A percentile compares a stretch with the other conserved stretches of the same genome.
phyloP scores from a whole-genome alignment of 2,329 filamentous ascomycete genomes.

The Aureobasidium melanogenum region DNA sequence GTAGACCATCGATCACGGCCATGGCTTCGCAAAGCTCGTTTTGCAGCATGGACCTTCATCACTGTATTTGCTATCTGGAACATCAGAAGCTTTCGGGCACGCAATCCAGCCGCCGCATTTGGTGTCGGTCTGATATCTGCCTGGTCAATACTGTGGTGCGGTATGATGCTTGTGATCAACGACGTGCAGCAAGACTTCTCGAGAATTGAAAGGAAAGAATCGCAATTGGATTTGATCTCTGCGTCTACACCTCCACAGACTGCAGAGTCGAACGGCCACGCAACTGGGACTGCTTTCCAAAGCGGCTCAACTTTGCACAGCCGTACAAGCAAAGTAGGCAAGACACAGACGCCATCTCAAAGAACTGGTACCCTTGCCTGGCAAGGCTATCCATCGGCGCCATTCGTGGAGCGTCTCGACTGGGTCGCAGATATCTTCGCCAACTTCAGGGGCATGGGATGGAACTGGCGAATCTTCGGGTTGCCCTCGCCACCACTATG shows the following conservation, averaged over 20 bases:
- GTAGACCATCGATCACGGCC: constrained; percentile 38
- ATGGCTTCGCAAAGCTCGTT: constrained; percentile 33
- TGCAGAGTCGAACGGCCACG: constrained; percentile 2
- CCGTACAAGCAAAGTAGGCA: constrained; percentile 16
- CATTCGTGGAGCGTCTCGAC: constrained; percentile 45
- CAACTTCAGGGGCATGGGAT: constrained; percentile 51
- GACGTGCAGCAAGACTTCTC: constrained; percentile 48
- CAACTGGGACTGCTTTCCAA: not conserved
- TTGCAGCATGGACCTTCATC: constrained; percentile 37
- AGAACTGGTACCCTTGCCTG: constrained; percentile 37
- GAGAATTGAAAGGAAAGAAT: constrained; percentile 41
- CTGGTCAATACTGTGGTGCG: constrained; percentile 48
- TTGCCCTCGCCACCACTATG: constrained; percentile 36
- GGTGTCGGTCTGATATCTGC: constrained; percentile 45
- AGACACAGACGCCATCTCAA: constrained; percentile 15
- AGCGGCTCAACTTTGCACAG: constrained; percentile 11
- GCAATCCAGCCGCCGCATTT: constrained; percentile 44
- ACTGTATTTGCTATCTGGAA: constrained; percentile 35
- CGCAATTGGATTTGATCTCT: not conserved
- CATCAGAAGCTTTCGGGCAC: constrained; percentile 37
- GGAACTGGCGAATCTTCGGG: constrained; percentile 48
- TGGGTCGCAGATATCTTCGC: constrained; percentile 50
- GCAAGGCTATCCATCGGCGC: constrained; percentile 42
- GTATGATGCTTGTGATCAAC: constrained; percentile 44
- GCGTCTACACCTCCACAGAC: not conserved